These are phyloP conservation scores for Botrytis squamosa DNA, from an alignment of 2,329 filamentous ascomycete species.

Conservation along the genomic window DNA sequence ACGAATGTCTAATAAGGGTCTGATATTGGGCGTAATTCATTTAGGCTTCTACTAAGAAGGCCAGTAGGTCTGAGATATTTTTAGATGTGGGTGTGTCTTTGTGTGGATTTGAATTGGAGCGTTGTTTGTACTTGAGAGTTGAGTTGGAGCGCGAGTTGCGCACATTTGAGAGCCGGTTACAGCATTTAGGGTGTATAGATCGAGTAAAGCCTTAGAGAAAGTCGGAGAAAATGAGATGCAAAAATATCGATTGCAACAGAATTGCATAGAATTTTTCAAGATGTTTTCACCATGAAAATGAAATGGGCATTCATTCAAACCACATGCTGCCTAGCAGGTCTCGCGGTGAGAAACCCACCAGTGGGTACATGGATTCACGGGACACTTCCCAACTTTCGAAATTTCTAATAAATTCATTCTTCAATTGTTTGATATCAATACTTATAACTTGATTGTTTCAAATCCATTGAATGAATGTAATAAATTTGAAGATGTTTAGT, in stretches of 20 bases:
- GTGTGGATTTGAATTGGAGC: background rate
- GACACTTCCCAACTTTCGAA: too few species aligned
- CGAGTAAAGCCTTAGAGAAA: background rate
- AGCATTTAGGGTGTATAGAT: background rate
- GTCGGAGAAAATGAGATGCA: background rate
- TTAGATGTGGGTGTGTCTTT: background rate
- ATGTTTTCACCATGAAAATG: background rate
- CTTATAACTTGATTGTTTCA: too few species aligned
- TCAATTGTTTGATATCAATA: too few species aligned
- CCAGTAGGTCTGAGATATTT: background rate
- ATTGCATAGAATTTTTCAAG: background rate
- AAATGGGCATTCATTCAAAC: background rate
- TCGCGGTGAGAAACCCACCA: background rate
- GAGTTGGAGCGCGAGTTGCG: background rate
- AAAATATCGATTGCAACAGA: background rate
- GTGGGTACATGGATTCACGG: too few species aligned
- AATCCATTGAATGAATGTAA: too few species aligned
- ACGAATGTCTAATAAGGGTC: background rate
- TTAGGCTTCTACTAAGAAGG: background rate
- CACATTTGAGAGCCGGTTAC: background rate
- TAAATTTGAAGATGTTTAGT: too few species aligned
- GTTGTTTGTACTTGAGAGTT: background rate
- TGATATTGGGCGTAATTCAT: background rate
- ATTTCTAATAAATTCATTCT: too few species aligned
- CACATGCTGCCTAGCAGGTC: background rate